Evolutionary conservation across 495 filamentous ascomycete species (phyloP).

Genomic region (Trypethelium eluteriae): DNA sequence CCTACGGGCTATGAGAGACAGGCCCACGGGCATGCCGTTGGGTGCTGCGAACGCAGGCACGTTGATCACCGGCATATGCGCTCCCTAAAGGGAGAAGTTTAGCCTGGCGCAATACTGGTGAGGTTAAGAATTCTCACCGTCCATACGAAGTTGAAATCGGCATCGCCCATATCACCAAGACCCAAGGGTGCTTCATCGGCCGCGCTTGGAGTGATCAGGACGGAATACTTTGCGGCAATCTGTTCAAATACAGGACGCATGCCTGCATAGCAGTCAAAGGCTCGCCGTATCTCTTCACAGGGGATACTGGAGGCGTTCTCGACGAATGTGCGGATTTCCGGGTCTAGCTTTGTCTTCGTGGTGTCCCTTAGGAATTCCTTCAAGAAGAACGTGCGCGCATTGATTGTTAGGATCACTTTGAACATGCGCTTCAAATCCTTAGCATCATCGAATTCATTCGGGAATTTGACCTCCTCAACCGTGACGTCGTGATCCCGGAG

Average conservation of each 20-base stretch:
- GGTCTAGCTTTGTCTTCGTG: slow-evolving; percentile 37
- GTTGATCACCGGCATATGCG: slow-evolving; percentile 44
- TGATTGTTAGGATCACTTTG: slow-evolving; percentile 34
- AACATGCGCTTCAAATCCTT: neutral
- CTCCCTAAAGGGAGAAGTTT: slow-evolving; percentile 26
- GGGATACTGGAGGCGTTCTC: slow-evolving; percentile 37
- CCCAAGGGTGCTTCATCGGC: slow-evolving; percentile 46
- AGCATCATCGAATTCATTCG: slow-evolving; percentile 39
- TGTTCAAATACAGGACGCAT: slow-evolving; percentile 43
- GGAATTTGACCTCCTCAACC: slow-evolving; percentile 43
- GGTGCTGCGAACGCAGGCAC: slow-evolving; percentile 44
- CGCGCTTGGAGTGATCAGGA: slow-evolving; percentile 44
- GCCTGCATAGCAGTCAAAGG: slow-evolving; percentile 40
- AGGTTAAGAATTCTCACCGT: slow-evolving; percentile 26
- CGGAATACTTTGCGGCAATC: slow-evolving; percentile 41
- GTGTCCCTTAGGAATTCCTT: slow-evolving; percentile 37
- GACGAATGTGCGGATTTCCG: slow-evolving; percentile 37
- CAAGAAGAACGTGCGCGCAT: slow-evolving; percentile 41
- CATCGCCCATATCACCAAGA: slow-evolving; percentile 38
- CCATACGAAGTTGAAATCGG: slow-evolving; percentile 36
- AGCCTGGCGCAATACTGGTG: slow-evolving; percentile 1
- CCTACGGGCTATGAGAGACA: slow-evolving; percentile 40
- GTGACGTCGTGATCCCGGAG: slow-evolving; percentile 38
- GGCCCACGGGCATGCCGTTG: slow-evolving; percentile 44
- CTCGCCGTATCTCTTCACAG: slow-evolving; percentile 37